A percentile compares a stretch with the other conserved stretches of the same genome.
phyloP scores from a whole-genome alignment of 768 basidiomycete genomes.

The Tubosaeta sp. region DNA sequence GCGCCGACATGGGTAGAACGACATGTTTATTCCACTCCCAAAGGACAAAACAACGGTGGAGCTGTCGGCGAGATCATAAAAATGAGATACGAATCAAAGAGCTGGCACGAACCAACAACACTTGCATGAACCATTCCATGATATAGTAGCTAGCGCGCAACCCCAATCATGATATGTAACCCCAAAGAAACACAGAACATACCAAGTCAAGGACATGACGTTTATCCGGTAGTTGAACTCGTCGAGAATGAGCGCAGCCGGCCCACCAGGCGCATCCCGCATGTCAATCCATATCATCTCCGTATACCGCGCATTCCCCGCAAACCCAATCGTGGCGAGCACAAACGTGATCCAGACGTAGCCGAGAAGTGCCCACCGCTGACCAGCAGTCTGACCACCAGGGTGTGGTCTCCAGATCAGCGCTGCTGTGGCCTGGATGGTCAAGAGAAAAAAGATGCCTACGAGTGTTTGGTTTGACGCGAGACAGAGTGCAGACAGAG shows the following conservation, averaged over 20 bases:
- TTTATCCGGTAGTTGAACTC: constrained; percentile 19
- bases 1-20: constrained; percentile 13
- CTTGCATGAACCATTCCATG: constrained; percentile 31
- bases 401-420: constrained; percentile 2
- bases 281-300: constrained; percentile 32
- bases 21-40: constrained; percentile 12
- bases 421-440: constrained; percentile 13
- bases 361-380: constrained; percentile 9
- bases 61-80: constrained; percentile 1
- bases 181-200: background rate
- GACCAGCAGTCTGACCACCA: background rate
- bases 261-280: constrained; percentile 14
- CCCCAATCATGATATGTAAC: background rate
- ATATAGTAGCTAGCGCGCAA: constrained; percentile 19
- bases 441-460: constrained; percentile 24
- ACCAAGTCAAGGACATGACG: constrained; percentile 17
- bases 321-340: constrained; percentile 26
- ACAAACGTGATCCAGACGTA: constrained; percentile 26
- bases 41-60: constrained; percentile 16
- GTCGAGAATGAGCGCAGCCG: constrained; percentile 10
- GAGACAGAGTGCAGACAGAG: background rate
- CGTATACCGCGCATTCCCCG: constrained; percentile 24
- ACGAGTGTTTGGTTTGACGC: background rate
- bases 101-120: constrained; percentile 11
- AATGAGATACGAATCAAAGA: background rate